A percentile compares a stretch with the other conserved stretches of the same genome.
These are phyloP conservation scores for Solanum peruvianum DNA, from an alignment of 257 asterid genomes.

Conservation along the genomic window DNA sequence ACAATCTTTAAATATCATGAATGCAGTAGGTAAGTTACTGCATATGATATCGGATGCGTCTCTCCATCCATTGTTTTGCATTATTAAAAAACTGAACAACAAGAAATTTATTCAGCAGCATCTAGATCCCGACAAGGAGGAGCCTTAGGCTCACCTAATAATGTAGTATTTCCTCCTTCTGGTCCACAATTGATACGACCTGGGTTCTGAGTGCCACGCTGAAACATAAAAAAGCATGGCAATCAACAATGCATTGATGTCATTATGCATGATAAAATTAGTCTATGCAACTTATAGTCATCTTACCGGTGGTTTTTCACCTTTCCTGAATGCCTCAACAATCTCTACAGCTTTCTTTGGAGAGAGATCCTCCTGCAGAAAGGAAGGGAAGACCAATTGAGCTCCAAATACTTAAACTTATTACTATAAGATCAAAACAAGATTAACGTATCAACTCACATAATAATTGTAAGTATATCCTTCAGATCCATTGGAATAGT, in stretches of 20 bases:
- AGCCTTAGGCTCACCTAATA: slow-evolving; percentile 80
- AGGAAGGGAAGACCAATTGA: neutral
- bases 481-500: slow-evolving; percentile 93
- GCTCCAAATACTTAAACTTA: neutral
- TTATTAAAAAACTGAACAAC: slow-evolving; percentile 26
- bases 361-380: slow-evolving; percentile 78
- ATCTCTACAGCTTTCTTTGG: slow-evolving; percentile 79
- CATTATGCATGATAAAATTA: neutral
- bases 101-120: slow-evolving; percentile 45
- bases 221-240: slow-evolving; percentile 8
- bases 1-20: neutral
- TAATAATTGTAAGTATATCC: slow-evolving; percentile 79
- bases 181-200: slow-evolving; percentile 72
- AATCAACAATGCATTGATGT: neutral
- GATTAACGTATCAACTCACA: slow-evolving; percentile 29
- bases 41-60: slow-evolving; percentile 27
- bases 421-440: neutral
- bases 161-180: slow-evolving; percentile 79
- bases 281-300: neutral
- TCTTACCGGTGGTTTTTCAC: slow-evolving; percentile 92
- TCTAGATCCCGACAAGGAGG: slow-evolving; percentile 95
- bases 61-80: slow-evolving; percentile 24
- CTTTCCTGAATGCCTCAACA: slow-evolving; percentile 83
- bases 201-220: slow-evolving; percentile 95
- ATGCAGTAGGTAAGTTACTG: slow-evolving; percentile 1